phyloP scores from a whole-genome alignment of 352 stramenopile genomes.

The Pseudoperonospora humuli region DNA sequence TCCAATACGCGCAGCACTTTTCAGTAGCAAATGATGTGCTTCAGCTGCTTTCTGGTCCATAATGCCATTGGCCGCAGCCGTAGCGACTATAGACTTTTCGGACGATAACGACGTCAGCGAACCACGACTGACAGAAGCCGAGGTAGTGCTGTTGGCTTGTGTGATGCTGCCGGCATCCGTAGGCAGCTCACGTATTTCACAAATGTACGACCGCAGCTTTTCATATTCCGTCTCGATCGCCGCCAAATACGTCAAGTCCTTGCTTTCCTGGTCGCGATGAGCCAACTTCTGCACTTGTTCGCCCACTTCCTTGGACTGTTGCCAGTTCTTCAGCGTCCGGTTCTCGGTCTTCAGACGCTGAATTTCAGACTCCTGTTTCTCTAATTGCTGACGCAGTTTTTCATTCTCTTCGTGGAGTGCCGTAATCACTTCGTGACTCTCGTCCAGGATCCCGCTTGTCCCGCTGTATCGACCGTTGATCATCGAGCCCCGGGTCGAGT shows the following conservation, averaged over 20 bases:
- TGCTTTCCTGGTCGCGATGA: conserved; percentile 77
- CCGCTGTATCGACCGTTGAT: conserved; percentile 48
- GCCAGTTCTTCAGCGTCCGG: conserved; percentile 72
- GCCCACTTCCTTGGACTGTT: conserved; percentile 81
- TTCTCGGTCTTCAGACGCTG: conserved; percentile 74
- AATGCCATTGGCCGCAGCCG: conserved; percentile 25
- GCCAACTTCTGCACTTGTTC: conserved; percentile 85
- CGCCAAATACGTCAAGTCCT: conserved; percentile 75
- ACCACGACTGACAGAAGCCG: conserved; percentile 7
- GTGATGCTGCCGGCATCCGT: conserved; percentile 51
- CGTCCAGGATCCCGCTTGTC: conserved; percentile 72
- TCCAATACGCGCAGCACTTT: conserved; percentile 52
- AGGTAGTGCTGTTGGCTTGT: conserved; percentile 6
- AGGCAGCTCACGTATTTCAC: conserved; percentile 65
- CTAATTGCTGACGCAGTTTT: conserved; percentile 59
- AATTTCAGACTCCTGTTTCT: conserved; percentile 67
- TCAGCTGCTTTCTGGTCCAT: conserved; percentile 51
- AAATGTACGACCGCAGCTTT: conserved; percentile 73
- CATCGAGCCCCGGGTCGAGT: conserved; percentile 44
- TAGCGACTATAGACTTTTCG: conserved; percentile 34
- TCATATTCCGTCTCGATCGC: conserved; percentile 80
- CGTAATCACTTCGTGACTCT: conserved; percentile 84
- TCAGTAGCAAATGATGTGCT: conserved; percentile 60
- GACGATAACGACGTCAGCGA: conserved; percentile 32
- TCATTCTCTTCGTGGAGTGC: conserved; percentile 81